Percentiles rank a stretch among this genome's conserved stretches.
Conservation (phyloP, 139 green algal genomes). For the Coccomyxa sp. region DNA sequence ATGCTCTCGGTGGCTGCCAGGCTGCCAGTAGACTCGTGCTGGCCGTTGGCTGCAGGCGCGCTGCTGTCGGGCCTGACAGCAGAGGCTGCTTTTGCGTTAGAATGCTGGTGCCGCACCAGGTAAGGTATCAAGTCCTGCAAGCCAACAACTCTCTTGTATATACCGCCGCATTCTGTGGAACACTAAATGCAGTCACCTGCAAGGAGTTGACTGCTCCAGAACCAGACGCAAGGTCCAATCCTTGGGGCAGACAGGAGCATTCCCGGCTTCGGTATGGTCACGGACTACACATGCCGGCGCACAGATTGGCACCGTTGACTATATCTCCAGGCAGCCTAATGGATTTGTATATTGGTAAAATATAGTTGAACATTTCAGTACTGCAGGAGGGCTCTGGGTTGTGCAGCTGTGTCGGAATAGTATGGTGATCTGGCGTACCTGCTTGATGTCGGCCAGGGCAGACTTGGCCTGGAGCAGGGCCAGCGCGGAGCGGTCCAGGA, state of each 20-base stretch:
- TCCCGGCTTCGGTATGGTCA: too few relatives aligned
- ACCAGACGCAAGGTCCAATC: too few relatives aligned
- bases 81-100: slow-evolving; percentile 1
- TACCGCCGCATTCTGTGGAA: too few relatives aligned
- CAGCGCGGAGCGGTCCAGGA: slow-evolving; percentile 49
- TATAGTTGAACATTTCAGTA: too few relatives aligned
- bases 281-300: too few relatives aligned
- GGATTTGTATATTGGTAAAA: too few relatives aligned
- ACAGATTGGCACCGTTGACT: too few relatives aligned
- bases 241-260: too few relatives aligned
- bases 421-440: neutral
- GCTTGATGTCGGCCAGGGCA: slow-evolving; percentile 33
- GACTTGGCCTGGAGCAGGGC: slow-evolving; percentile 41
- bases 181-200: too few relatives aligned
- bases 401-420: neutral
- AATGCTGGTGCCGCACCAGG: slow-evolving; percentile 52
- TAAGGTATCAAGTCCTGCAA: slow-evolving; percentile 61
- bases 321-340: too few relatives aligned
- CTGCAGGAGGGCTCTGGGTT: too few relatives aligned
- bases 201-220: too few relatives aligned
- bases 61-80: neutral
- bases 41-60: neutral
- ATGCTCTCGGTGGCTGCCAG: neutral
- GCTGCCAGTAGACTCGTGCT: neutral
- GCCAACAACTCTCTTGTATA: neutral